Base-by-base conservation (phyloP, 2,329 filamentous ascomycete species). In the Sporothrix protearum region DNA sequence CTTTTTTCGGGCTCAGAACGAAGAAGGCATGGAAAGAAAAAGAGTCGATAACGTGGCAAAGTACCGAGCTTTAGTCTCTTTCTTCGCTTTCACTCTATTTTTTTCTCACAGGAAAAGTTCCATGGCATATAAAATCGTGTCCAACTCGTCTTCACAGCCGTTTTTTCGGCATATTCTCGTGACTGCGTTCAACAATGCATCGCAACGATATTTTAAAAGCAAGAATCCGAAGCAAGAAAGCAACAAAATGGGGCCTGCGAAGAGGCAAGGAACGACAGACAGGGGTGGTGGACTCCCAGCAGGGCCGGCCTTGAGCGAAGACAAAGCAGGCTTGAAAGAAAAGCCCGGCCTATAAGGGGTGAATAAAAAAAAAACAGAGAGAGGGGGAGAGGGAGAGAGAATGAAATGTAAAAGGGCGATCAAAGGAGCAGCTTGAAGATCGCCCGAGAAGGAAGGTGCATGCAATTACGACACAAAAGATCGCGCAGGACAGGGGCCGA, bases 371-470 rank as follows among this genome's bases (percentile, higher is more conserved):
- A 39, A 59, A 59, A 9, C 28, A 14, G 22, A 28, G n/a, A n/a
- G n/a, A n/a, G n/a, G n/a, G n/a, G n/a, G n/a, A n/a, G n/a, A n/a
- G n/a, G n/a, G n/a, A n/a, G n/a, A n/a, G n/a, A n/a, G 9, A 36
- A 36, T 2, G n/a, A 30, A 6, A 19, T 3, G 55, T 12, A 10
- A 2, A 2, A 42, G 10, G 6, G 12, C 10, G 6, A 10, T 2
- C 6, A 10, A n/a, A n/a, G 28, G 30, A 59, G 57, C 57, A 14
- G 12, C 33, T 22, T 36, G 19, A n/a, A 59, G 36, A 39, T 39
- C 19, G 12, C 57, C 57, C 57, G 57, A 61, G 19, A 61, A 61
- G 57, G 57, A 61, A 61, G 57, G 57, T 42, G n/a, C n/a, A n/a
- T n/a, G n/a, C n/a, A n/a, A n/a, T n/a, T n/a, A n/a, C 30, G n/a